A percentile compares a stretch with the other conserved stretches of the same genome.
Conservation (phyloP, 768 basidiomycete genomes). For the Termitomyces sp. region DNA sequence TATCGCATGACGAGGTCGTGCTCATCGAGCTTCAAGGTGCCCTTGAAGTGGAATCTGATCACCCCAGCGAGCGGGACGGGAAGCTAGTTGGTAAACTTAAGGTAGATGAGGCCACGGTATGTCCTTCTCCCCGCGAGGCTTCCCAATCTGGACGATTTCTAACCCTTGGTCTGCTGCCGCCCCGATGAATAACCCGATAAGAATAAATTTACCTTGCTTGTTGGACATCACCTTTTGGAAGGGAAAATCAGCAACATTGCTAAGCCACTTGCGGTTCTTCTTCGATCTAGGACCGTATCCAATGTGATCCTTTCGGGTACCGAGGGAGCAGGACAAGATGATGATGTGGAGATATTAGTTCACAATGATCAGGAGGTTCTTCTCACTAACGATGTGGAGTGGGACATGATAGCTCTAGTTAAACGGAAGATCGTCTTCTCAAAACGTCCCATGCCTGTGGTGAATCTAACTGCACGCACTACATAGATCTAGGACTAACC, state of each 20-base stretch:
- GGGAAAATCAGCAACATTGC: conserved; percentile 74
- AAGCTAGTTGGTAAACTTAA: conserved; percentile 77
- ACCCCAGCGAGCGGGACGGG: conserved; percentile 53
- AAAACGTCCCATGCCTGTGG: conserved; percentile 78
- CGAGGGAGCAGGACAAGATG: conserved; percentile 14
- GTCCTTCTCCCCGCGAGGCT: conserved; percentile 17
- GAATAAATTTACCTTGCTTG: conserved; percentile 75
- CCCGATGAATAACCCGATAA: conserved; percentile 22
- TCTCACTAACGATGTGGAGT: conserved; percentile 27
- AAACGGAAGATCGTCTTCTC: conserved; percentile 82
- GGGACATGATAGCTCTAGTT: conserved; percentile 68
- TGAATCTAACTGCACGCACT: conserved; percentile 19
- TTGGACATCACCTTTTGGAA: conserved; percentile 90
- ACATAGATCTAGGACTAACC: not conserved
- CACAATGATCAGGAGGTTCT: conserved; percentile 16
- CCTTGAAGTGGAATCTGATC: conserved; percentile 62
- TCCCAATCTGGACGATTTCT: not conserved
- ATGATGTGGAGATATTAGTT: conserved; percentile 15
- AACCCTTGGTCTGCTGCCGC: not conserved
- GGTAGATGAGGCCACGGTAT: conserved; percentile 57
- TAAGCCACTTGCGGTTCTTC: conserved; percentile 81
- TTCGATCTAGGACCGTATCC: conserved; percentile 31
- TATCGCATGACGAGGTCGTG: conserved; percentile 78
- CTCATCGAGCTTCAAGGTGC: conserved; percentile 87
- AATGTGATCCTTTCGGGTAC: conserved; percentile 14